Base-by-base conservation (phyloP, 257 asterid genomes). In the Lantana camara region DNA sequence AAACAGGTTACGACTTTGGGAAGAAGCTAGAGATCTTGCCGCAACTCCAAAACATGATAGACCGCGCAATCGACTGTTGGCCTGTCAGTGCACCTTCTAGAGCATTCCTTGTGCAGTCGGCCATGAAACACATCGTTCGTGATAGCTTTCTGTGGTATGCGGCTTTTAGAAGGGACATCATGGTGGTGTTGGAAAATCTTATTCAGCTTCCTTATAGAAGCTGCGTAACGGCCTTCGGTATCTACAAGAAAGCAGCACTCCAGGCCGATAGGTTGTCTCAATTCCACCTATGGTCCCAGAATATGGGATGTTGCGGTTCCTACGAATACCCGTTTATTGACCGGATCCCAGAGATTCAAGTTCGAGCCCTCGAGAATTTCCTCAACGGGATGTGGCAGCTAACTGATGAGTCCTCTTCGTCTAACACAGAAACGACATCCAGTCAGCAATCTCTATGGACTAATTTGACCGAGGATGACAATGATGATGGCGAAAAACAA, bases 311-410 rank as follows among this genome's bases (percentile, higher is more conserved):
- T 3, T 86, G 88, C 65, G 90, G 82, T 12, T 29, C 75, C 1
- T 76, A 77, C 45, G 89, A 82, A 22, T 86, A 76, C 54, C 90
- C 93, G 7, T 76, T 68, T 15, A 68, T 89, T 13, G 91, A 84
- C 57, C 68, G 69, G 44, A 82, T 82, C 13, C 93, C 93, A 0
- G 71, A 71, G 1, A 79, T 80, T 0, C 89, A 89, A 32, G 78
- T 84, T 69, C 74, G 51, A 20, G 89, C 90, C 5, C 81, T 89
- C 2, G 95, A 80, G 8, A 66, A 49, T 13, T 80, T 89, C 57
- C 83, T 89, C 7, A 49, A 48, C 6, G 89, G 88, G 15, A 80
- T 86, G 89, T 84, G 95, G 88, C 84, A 77, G 69, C 48, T 81
- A 15, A 65, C 77, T 6, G 95, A 85, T 32, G 77, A 71, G 4